phyloP scores from a whole-genome alignment of 2,329 filamentous ascomycete genomes.

The Colletotrichum tanaceti region DNA sequence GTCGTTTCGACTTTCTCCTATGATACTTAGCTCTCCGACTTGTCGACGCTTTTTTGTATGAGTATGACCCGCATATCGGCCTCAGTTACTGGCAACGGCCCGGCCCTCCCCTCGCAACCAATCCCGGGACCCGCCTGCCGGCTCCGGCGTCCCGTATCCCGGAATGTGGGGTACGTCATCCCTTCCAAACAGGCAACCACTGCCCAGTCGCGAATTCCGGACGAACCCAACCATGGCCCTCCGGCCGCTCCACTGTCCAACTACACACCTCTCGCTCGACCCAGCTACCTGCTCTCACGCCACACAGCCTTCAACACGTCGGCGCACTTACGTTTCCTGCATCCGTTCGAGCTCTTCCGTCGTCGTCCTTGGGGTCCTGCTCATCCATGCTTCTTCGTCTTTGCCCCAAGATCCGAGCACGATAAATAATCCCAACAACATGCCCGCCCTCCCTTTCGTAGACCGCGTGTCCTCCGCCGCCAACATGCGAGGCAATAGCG shows the following conservation, averaged over 20 bases:
- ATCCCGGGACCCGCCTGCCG: neutral
- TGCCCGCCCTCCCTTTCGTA: constrained; percentile 29
- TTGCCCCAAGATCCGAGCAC: neutral
- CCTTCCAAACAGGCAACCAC: constrained; percentile 34
- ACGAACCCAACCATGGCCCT: constrained; percentile 9
- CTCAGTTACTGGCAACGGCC: neutral
- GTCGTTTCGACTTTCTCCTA: too few relatives aligned
- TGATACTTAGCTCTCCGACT: neutral
- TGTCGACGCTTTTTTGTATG: neutral
- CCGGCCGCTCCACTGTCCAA: neutral
- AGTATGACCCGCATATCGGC: neutral
- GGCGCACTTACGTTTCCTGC: neutral
- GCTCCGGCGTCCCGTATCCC: constrained; percentile 12
- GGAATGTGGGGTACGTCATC: constrained; percentile 37
- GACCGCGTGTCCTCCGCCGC: constrained; percentile 30
- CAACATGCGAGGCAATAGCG: constrained; percentile 47
- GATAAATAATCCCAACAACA: neutral
- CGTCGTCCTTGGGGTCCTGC: too few relatives aligned
- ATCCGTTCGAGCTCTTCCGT: neutral
- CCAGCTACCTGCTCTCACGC: constrained; percentile 4
- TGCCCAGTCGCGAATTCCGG: constrained; percentile 12
- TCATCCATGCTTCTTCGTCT: neutral
- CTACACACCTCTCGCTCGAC: constrained; percentile 7
- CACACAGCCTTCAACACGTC: neutral
- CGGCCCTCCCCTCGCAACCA: neutral